phyloP scores from a whole-genome alignment of 2,329 filamentous ascomycete genomes.

The Hirsutella minnesotensis region DNA sequence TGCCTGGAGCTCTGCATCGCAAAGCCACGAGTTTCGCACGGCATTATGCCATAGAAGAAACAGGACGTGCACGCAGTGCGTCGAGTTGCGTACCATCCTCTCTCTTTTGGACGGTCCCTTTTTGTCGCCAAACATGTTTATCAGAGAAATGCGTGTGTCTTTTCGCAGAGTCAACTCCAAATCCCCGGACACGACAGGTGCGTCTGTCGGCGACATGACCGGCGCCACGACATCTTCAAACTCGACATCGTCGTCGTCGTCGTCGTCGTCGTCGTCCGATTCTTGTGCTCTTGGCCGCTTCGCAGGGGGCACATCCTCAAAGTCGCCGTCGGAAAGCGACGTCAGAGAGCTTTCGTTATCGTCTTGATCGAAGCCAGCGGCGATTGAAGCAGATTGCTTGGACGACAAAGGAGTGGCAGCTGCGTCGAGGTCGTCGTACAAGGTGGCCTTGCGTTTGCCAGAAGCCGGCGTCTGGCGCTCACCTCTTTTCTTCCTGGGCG shows the following conservation, averaged over 20 bases:
- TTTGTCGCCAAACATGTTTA: constrained; percentile 52
- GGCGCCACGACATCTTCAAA: constrained; percentile 55
- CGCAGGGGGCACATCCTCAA: constrained; percentile 30
- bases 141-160: constrained; percentile 46
- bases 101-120: constrained; percentile 83
- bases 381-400: constrained; percentile 27
- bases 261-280: constrained; percentile 29
- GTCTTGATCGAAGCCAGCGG: constrained; percentile 32
- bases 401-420: constrained; percentile 29
- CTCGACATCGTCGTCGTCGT: constrained; percentile 32
- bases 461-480: constrained; percentile 9
- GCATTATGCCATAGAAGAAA: constrained; percentile 83
- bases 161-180: constrained; percentile 60
- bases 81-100: constrained; percentile 61
- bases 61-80: constrained; percentile 84
- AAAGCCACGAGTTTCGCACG: constrained; percentile 72
- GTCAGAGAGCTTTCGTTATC: constrained; percentile 37
- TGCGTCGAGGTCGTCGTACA: constrained; percentile 51
- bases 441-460: constrained; percentile 36
- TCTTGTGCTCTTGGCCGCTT: constrained; percentile 30
- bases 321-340: constrained; percentile 45
- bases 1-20: constrained; percentile 63
- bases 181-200: constrained; percentile 47
- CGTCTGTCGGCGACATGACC: constrained; percentile 35
- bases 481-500: background rate